A percentile compares a stretch with the other conserved stretches of the same genome.
Evolutionary conservation across 192 early-diverging fungal species (phyloP).

Genomic region (Cladochytrium replicatum): DNA sequence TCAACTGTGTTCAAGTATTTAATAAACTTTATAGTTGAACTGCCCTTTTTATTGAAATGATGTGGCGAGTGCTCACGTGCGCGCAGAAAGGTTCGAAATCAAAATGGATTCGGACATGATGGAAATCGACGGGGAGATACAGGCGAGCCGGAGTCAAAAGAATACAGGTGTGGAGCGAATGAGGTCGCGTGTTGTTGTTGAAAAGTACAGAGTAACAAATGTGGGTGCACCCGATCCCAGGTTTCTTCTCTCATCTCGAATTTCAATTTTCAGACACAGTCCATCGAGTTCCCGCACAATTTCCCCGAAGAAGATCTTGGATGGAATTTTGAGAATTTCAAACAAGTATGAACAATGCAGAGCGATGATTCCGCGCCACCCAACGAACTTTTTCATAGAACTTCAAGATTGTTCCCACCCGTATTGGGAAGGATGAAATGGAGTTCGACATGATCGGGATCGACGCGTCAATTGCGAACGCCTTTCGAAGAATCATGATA

Average conservation of each 20-base stretch:
- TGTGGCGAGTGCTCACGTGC: no score
- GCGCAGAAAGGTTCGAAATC: no score
- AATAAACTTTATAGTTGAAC: no score
- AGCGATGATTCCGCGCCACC: background rate
- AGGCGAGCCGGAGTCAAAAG: no score
- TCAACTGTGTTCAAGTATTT: no score
- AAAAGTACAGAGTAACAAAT: background rate
- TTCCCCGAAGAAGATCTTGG: conserved; percentile 50
- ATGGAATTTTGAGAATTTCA: conserved; percentile 61
- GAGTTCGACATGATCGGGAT: conserved; percentile 95
- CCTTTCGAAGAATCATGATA: conserved; percentile 84
- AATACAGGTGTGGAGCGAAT: background rate
- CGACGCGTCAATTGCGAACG: conserved; percentile 90
- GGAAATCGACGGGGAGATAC: no score
- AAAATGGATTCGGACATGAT: no score
- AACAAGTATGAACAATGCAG: no score
- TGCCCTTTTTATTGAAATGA: no score
- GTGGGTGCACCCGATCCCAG: background rate
- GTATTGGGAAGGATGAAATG: conserved; percentile 59
- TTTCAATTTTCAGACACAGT: conserved; percentile 50
- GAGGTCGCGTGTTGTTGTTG: background rate
- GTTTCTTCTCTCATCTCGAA: background rate
- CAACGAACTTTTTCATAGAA: conserved; percentile 33
- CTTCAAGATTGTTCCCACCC: conserved; percentile 62
- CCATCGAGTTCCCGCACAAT: conserved; percentile 65